Evolutionary conservation across 495 filamentous ascomycete species (phyloP).

Genomic region (Extremus antarcticus): DNA sequence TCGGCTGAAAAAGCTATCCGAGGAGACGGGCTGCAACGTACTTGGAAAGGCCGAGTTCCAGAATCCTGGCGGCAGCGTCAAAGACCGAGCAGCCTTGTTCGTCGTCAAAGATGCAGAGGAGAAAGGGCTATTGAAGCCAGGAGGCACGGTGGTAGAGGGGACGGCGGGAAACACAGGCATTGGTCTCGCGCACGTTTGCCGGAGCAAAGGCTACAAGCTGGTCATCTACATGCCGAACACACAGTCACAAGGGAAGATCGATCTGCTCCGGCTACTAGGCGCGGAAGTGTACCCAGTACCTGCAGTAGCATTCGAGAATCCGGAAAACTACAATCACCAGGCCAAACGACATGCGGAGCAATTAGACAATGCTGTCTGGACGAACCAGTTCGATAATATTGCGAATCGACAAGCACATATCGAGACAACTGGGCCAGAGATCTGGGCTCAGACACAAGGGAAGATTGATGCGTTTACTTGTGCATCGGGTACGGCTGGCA

Average conservation of each 20-base stretch:
- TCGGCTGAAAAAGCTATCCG: constrained; percentile 74
- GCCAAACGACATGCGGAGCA: constrained; percentile 76
- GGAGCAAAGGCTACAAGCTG: constrained; percentile 81
- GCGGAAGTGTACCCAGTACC: constrained; percentile 98
- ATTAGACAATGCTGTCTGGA: constrained; percentile 89
- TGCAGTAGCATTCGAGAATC: constrained; percentile 91
- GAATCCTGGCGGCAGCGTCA: constrained; percentile 92
- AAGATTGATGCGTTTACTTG: constrained; percentile 91
- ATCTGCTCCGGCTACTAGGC: constrained; percentile 78
- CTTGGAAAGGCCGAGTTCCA: constrained; percentile 98
- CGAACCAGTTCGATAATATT: constrained; percentile 95
- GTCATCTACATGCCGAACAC: constrained; percentile 99
- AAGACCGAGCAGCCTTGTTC: constrained; percentile 92
- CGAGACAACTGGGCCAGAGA: constrained; percentile 93
- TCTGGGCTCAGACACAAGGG: constrained; percentile 87
- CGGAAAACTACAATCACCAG: constrained; percentile 96
- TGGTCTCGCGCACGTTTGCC: constrained; percentile 91
- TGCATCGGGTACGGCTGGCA: constrained; percentile 86
- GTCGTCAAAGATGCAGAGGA: constrained; percentile 91
- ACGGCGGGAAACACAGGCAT: constrained; percentile 98
- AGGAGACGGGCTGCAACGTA: constrained; percentile 86
- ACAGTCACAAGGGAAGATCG: constrained; percentile 95
- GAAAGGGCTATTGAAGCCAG: constrained; percentile 64
- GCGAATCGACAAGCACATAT: constrained; percentile 92
- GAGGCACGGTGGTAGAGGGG: constrained; percentile 91